phyloP scores from a whole-genome alignment of 306 rosid species.

The Canavalia gladiata region DNA sequence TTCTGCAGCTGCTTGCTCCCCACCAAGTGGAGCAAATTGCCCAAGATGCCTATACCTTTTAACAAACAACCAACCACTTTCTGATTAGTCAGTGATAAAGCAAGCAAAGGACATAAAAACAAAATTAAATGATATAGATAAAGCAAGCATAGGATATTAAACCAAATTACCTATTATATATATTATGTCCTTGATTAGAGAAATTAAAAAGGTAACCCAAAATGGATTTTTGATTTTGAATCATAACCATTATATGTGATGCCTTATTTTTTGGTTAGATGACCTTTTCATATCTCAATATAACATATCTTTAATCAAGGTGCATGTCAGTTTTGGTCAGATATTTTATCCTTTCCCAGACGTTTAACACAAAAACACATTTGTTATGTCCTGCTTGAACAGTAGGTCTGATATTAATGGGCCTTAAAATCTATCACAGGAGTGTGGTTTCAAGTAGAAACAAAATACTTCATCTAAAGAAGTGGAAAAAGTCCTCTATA shows the following conservation, averaged over 20 bases:
- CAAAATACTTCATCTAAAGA: constrained; percentile 23
- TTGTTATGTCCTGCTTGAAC: background rate
- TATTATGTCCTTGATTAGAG: background rate
- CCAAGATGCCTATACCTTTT: constrained; percentile 95
- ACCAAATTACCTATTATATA: background rate
- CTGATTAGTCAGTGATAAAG: constrained; percentile 34
- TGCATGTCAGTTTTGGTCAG: constrained; percentile 1
- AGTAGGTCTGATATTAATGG: constrained; percentile 4
- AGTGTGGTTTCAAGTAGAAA: constrained; percentile 21
- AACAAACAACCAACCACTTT: constrained; percentile 42
- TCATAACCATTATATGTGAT: background rate
- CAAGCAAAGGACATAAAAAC: constrained; percentile 14
- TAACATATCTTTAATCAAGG: background rate
- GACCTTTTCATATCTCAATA: background rate
- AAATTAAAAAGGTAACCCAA: background rate
- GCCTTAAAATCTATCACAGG: constrained; percentile 1
- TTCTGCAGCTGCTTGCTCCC: constrained; percentile 94
- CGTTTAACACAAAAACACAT: constrained; percentile 12
- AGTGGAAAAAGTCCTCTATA: background rate
- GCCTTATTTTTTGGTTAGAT: background rate
- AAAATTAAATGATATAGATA: background rate
- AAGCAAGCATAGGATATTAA: constrained; percentile 16
- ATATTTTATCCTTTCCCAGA: background rate
- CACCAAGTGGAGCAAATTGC: constrained; percentile 94
- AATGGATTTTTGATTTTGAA: background rate